Evolutionary conservation across 202 grass and related monocot species (phyloP).

Genomic region (Cymbopogon flexuosus): DNA sequence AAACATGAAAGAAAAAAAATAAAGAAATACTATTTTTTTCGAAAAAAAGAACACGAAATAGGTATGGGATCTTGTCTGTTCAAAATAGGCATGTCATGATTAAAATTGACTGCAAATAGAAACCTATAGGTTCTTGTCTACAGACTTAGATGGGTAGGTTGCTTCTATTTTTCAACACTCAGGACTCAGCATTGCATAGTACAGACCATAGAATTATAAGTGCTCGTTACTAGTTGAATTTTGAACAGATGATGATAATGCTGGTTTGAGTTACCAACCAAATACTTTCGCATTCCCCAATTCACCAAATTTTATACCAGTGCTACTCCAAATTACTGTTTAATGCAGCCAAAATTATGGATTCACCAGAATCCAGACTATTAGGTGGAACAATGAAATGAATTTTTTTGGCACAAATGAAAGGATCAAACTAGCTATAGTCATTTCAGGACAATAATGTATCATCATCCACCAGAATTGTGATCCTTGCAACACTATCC

Average conservation of each 20-base stretch:
- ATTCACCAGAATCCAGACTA: background rate
- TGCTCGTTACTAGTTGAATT: background rate
- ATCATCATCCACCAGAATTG: background rate
- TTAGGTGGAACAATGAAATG: background rate
- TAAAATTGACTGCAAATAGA: background rate
- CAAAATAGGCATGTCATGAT: background rate
- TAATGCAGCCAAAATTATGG: background rate
- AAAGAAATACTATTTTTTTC: background rate
- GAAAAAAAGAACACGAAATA: background rate
- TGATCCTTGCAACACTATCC: background rate
- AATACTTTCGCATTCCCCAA: conserved; percentile 4
- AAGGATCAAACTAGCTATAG: background rate
- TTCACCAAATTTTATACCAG: conserved; percentile 4
- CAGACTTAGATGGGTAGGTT: background rate
- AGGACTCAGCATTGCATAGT: background rate
- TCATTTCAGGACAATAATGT: background rate
- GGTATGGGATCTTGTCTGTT: background rate
- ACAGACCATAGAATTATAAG: background rate
- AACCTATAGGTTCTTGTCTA: background rate
- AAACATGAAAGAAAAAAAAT: background rate
- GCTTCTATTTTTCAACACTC: background rate
- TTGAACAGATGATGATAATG: background rate
- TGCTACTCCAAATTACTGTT: background rate
- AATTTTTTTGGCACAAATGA: background rate
- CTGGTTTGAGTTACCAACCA: background rate